These are phyloP conservation scores for Annulohypoxylon moriforme DNA, from an alignment of 495 filamentous ascomycete genomes.

Conservation along the genomic window DNA sequence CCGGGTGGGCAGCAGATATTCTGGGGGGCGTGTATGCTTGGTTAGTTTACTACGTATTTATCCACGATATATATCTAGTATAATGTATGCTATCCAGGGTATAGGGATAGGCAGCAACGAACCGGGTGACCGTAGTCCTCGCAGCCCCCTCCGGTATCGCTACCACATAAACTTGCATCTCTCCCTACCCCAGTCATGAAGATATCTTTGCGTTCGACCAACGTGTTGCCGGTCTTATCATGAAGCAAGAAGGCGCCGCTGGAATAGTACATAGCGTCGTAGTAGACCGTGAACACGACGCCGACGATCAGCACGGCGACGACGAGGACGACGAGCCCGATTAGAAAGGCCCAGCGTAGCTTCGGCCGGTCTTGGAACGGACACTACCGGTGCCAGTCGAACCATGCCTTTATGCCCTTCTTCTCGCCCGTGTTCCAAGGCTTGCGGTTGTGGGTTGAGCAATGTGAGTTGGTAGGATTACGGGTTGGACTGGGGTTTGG, in stretches of 20 bases:
- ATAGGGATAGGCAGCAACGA: neutral
- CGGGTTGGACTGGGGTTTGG: neutral
- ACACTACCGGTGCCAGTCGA: slow-evolving; percentile 39
- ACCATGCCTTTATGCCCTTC: slow-evolving; percentile 5
- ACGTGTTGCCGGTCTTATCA: neutral
- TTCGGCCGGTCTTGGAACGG: slow-evolving; percentile 40
- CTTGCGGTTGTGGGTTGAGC: slow-evolving; percentile 21
- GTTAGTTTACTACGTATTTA: neutral
- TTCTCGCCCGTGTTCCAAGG: slow-evolving; percentile 19
- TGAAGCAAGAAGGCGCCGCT: slow-evolving; percentile 38
- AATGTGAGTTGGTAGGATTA: slow-evolving; percentile 16
- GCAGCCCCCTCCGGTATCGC: slow-evolving; percentile 32
- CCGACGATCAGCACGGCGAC: slow-evolving; percentile 34
- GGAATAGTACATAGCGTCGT: slow-evolving; percentile 41
- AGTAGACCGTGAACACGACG: slow-evolving; percentile 42
- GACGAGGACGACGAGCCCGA: slow-evolving; percentile 37
- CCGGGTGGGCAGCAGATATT: slow-evolving; percentile 38
- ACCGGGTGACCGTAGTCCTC: slow-evolving; percentile 30
- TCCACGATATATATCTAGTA: too few species aligned
- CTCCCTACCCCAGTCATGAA: neutral
- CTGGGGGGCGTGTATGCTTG: too few species aligned
- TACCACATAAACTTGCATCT: neutral
- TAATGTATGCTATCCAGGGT: too few species aligned
- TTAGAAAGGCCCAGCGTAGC: slow-evolving; percentile 39
- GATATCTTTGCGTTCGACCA: neutral